These are phyloP conservation scores for Metschnikowia picachoensis DNA, from an alignment of 805 yeast species.

Conservation along the genomic window DNA sequence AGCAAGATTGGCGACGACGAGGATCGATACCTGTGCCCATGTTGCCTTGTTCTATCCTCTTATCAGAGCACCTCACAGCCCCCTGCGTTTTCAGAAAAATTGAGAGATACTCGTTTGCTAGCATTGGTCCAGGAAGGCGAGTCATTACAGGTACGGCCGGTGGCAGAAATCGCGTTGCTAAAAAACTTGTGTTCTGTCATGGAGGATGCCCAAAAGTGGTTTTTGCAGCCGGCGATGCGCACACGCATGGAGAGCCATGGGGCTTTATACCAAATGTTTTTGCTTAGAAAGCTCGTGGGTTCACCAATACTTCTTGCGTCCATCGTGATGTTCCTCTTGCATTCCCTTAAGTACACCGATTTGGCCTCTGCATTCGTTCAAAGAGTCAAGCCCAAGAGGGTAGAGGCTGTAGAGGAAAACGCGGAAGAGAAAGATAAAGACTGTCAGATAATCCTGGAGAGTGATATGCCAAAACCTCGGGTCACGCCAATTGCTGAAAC, in stretches of 20 bases:
- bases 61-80: slow-evolving; percentile 1
- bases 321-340: slow-evolving; percentile 1
- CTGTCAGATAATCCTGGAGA: no score
- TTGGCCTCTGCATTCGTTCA: slow-evolving; percentile 1
- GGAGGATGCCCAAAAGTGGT: slow-evolving; percentile 3
- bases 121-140: slow-evolving; percentile 7
- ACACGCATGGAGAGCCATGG: neutral
- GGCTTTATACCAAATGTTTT: slow-evolving; percentile 10
- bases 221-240: slow-evolving; percentile 2
- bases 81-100: neutral
- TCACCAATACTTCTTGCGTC: slow-evolving; percentile 8
- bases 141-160: slow-evolving; percentile 5
- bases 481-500: no score
- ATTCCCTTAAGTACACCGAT: slow-evolving; percentile 2
- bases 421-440: neutral
- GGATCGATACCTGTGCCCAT: slow-evolving; percentile 16
- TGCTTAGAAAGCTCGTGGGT: slow-evolving; percentile 17
- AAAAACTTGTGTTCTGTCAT: neutral
- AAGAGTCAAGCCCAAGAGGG: neutral
- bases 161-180: slow-evolving; percentile 7
- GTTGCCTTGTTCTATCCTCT: slow-evolving; percentile 7
- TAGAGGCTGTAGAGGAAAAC: neutral
- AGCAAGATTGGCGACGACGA: slow-evolving; percentile 11
- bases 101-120: neutral
- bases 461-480: no score